Evolutionary conservation across 768 basidiomycete species (phyloP), one percentile per base, ranked within the genome.

Genomic region (Cubamyces sp.): DNA sequence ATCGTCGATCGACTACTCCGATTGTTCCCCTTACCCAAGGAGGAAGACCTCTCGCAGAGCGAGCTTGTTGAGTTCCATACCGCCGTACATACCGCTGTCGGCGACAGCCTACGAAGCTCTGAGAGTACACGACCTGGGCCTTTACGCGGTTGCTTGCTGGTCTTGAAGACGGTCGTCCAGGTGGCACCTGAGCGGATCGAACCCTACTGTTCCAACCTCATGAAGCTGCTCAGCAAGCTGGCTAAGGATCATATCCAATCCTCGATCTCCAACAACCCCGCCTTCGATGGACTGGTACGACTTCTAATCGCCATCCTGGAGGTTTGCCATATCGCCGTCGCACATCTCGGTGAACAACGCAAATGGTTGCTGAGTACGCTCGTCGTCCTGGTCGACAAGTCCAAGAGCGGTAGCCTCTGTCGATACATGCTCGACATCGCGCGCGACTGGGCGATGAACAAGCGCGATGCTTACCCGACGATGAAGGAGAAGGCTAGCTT

Each of bases 401-500:
- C 95, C 9, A 89, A 91, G 71, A 95, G 87, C 68, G 67, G 79
- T 3, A 74, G 82, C 15, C 82, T 99, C 3, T 96, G 94, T 71
- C 86, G 84, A 15, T 93, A 90, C 70, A 84, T 97, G 64, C 82
- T 99, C 21, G 90, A 94, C 57, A 84, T 98, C 58, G 84, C 91
- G 51, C 84, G 90, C 50, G 88, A 89, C 25, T 98, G 96, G 96
- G 90, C 92, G n/a, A 78, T 96, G 66, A 85, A 88, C 45, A 86
- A 85, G 68, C 90, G 89, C 54, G 94, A 97, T 59, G 81, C 87
- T 1, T 91, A 91, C 71, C 96, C 96, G 7, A 91, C 91, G 0
- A 88, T 92, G 84, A 98, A 97, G 75, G 97, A 99, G 77, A 98
- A 98, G 74, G 90, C 96, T 2, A 88, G 82, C 28, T 77, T 98